A percentile compares a stretch with the other conserved stretches of the same genome.
Evolutionary conservation across 1,139 yeast genomes (phyloP).

Genomic region (Maudiozyma humilis): DNA sequence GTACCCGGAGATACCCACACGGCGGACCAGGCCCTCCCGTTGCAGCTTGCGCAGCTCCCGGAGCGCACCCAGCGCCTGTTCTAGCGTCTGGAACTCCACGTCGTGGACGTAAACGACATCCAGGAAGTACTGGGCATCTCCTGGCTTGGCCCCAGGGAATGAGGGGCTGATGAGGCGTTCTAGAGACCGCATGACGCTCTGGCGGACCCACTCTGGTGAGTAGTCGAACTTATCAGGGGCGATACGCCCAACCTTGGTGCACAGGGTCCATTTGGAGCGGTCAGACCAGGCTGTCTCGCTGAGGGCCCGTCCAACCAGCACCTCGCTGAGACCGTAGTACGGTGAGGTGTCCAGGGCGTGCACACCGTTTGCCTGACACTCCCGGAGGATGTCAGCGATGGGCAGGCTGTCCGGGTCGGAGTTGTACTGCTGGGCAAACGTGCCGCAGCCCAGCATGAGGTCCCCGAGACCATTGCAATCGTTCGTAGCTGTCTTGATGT

Average conservation of each 20-base stretch:
- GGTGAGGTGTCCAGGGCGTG: constrained; percentile 86
- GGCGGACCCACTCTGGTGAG: constrained; percentile 48
- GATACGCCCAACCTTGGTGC: constrained; percentile 83
- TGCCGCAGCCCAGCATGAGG: constrained; percentile 77
- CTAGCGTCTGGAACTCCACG: constrained; percentile 64
- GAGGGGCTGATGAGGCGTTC: constrained; percentile 52
- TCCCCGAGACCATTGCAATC: neutral
- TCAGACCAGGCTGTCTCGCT: constrained; percentile 29
- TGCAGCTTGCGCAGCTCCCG: constrained; percentile 51
- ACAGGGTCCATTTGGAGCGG: constrained; percentile 59
- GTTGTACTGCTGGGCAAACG: constrained; percentile 70
- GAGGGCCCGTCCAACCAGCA: constrained; percentile 61
- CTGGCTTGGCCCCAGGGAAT: constrained; percentile 23
- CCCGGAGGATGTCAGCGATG: constrained; percentile 45
- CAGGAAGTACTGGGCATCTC: constrained; percentile 44
- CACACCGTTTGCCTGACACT: constrained; percentile 61
- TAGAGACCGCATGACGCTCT: constrained; percentile 59
- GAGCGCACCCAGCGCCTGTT: constrained; percentile 54
- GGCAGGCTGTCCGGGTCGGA: constrained; percentile 55
- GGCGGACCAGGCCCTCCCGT: constrained; percentile 50
- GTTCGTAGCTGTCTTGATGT: neutral
- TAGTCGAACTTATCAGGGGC: constrained; percentile 67
- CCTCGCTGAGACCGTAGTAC: constrained; percentile 86
- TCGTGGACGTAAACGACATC: constrained; percentile 86
- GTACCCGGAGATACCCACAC: constrained; percentile 81